These are phyloP conservation scores for Irpex lacteus DNA, from an alignment of 1,284 basidiomycete species.

Conservation along the genomic window DNA sequence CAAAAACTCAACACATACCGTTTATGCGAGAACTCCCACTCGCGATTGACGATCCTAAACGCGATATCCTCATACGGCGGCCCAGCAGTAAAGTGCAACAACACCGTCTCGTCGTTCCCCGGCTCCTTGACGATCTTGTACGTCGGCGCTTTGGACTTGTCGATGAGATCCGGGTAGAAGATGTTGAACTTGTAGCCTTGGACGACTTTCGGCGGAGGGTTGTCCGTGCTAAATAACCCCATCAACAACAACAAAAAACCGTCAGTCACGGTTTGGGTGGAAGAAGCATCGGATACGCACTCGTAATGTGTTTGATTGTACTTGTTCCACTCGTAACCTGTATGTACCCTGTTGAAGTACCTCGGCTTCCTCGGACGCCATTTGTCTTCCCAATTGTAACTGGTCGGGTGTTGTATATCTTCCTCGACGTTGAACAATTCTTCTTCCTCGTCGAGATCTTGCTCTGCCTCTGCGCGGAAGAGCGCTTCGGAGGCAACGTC, in stretches of 20 bases:
- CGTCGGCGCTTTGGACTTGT: constrained; percentile 94
- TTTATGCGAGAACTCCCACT: constrained; percentile 98
- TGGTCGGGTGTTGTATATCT: constrained; percentile 72
- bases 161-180: constrained; percentile 95
- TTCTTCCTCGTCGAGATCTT: constrained; percentile 93
- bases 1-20: constrained; percentile 45
- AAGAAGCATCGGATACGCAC: constrained; percentile 46
- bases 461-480: constrained; percentile 85
- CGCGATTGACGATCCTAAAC: constrained; percentile 95
- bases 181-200: constrained; percentile 99
- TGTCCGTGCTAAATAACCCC: constrained; percentile 79
- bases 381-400: constrained; percentile 98
- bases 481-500: constrained; percentile 84
- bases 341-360: constrained; percentile 99
- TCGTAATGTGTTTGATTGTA: constrained; percentile 99
- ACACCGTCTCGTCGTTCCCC: constrained; percentile 92
- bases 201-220: constrained; percentile 96
- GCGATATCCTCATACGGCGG: constrained; percentile 99
- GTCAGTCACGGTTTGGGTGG: background rate
- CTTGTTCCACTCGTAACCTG: constrained; percentile 99
- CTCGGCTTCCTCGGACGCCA: constrained; percentile 96
- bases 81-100: constrained; percentile 93
- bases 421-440: constrained; percentile 92
- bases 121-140: constrained; percentile 92
- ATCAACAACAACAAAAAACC: constrained; percentile 15